Evolutionary conservation across 495 filamentous ascomycete genomes (phyloP).

Genomic region (Neurospora pannonica): DNA sequence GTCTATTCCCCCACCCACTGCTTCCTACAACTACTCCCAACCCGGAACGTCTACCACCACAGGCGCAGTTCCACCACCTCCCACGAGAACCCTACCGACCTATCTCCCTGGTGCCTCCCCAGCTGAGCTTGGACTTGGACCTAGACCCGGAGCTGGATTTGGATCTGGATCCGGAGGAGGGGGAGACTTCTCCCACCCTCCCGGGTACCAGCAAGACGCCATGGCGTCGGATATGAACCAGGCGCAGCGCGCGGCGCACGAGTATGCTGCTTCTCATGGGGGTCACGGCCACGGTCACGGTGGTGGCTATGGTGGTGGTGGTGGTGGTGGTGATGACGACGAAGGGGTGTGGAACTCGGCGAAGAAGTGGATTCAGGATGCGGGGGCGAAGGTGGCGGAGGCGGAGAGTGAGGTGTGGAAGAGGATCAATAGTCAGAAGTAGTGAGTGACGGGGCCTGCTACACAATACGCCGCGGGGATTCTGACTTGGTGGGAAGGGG

Average conservation of each 20-base stretch:
- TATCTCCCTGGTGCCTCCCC: neutral
- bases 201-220: conserved; percentile 45
- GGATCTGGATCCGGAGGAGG: neutral
- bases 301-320: conserved; percentile 15
- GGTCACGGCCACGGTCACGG: conserved; percentile 26
- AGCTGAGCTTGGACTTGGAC: neutral
- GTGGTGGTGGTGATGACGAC: conserved; percentile 25
- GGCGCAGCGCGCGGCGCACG: conserved; percentile 4
- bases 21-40: conserved; percentile 18
- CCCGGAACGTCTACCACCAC: conserved; percentile 26
- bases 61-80: conserved; percentile 7
- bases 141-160: neutral
- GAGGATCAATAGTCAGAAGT: conserved; percentile 46
- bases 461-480: neutral
- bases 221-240: conserved; percentile 32
- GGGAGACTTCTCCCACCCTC: conserved; percentile 8
- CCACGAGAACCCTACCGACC: neutral
- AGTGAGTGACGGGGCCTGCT: neutral
- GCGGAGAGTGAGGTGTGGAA: conserved; percentile 66
- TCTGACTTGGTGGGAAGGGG: neutral
- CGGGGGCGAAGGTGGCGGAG: conserved; percentile 51
- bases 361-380: conserved; percentile 51
- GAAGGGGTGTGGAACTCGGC: conserved; percentile 44
- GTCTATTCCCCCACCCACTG: conserved; percentile 26
- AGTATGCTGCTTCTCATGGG: conserved; percentile 8